Conservation (phyloP, 2,329 filamentous ascomycete genomes). For the Colletotrichum graminicola region DNA sequence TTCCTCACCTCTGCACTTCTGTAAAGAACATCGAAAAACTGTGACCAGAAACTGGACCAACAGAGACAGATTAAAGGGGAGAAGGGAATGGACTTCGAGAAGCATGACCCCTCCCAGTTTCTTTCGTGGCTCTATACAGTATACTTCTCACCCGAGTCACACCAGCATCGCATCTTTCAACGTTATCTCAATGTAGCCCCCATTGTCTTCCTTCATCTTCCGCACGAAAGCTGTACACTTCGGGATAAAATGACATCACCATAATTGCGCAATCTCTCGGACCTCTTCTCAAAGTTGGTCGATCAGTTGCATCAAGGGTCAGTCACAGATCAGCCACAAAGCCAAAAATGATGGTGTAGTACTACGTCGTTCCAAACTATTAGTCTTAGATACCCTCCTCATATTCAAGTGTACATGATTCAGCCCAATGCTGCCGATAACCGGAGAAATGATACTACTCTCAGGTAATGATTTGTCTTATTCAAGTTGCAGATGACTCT, state of each 20-base stretch:
- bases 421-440: background rate
- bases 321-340: conserved; percentile 4
- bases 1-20: no score
- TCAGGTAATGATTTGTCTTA: conserved; percentile 9
- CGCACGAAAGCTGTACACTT: background rate
- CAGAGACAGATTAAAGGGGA: background rate
- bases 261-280: conserved; percentile 16
- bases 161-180: conserved; percentile 10
- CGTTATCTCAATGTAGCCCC: background rate
- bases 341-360: conserved; percentile 14
- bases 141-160: conserved; percentile 36
- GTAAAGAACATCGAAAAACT: background rate
- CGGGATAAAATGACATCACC: background rate
- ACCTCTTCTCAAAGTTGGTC: conserved; percentile 24
- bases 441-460: background rate
- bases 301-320: conserved; percentile 32
- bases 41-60: background rate
- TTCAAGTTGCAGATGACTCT: conserved; percentile 5
- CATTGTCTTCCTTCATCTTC: background rate
- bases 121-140: conserved; percentile 26
- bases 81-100: background rate
- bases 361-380: conserved; percentile 29
- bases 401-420: conserved; percentile 14
- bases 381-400: conserved; percentile 10
- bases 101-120: conserved; percentile 13